phyloP scores from a whole-genome alignment of 495 filamentous ascomycete genomes.

The Tuber borchii region DNA sequence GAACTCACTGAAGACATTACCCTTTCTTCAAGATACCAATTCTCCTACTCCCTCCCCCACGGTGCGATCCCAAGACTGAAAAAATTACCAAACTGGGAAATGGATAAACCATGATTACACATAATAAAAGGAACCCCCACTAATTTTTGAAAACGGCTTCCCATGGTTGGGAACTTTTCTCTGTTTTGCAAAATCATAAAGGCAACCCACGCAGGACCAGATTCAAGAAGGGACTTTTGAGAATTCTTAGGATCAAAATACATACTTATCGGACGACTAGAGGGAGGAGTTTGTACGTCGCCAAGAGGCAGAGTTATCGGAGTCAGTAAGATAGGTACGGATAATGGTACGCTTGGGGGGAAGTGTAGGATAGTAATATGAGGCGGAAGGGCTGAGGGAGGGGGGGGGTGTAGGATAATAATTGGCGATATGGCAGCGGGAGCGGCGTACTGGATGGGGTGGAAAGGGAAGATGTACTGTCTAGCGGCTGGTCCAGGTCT shows the following conservation, averaged over 20 bases:
- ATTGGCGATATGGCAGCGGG: not conserved
- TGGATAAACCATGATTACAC: not conserved
- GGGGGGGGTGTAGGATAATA: not conserved
- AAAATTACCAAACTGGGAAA: not conserved
- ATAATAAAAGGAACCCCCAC: not conserved
- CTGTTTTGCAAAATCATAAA: not conserved
- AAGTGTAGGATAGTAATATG: not conserved
- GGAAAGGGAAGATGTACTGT: not conserved
- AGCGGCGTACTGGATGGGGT: not conserved
- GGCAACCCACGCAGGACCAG: not conserved
- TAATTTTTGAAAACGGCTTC: slow-evolving; percentile 2
- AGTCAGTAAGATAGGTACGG: not conserved
- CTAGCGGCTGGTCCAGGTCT: not conserved
- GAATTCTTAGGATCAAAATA: not conserved
- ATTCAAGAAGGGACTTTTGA: not conserved
- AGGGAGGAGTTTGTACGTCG: not conserved
- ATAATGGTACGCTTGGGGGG: not conserved
- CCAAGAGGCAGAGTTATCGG: not conserved
- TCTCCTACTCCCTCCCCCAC: not conserved
- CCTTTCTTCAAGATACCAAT: slow-evolving; percentile 4
- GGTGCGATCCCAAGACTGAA: slow-evolving; percentile 2
- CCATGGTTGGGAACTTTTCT: not conserved
- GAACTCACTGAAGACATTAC: slow-evolving; percentile 6
- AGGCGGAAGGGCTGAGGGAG: not conserved
- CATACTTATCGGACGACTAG: not conserved